Evolutionary conservation across 768 basidiomycete species (phyloP), one percentile per base, ranked within the genome.

Genomic region (Trametes coccinea): DNA sequence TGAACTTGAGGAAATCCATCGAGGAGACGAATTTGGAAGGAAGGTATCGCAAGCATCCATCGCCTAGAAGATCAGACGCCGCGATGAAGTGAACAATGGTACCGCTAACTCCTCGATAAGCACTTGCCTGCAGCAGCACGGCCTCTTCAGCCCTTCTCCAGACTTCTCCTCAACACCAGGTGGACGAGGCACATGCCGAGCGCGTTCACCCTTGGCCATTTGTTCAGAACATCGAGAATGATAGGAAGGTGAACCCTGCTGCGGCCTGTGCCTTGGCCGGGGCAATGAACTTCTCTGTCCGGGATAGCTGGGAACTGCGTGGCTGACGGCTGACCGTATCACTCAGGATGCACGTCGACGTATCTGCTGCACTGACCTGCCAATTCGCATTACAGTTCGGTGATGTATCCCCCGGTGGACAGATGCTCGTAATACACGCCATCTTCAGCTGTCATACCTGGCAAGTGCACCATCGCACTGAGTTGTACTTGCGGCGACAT

Each of bases 191-290:
- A 14, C 11, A 29, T 11, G 11, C 55, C 31, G 46, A n/a, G 22
- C 17, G 34, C n/a, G 45, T n/a, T 29, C 22, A 22, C 27, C 8
- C 44, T 22, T n/a, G 44, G 9, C n/a, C 53, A 33, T 16, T 11
- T 8, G 46, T 17, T 27, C 14, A n/a, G 56, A 49, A 57, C 34
- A 29, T 50, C 49, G 48, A 43, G 40, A 51, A 50, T 44, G 49
- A 29, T 13, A 46, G 29, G 56, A 50, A 51, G 41, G 30, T 41
- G 49, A 13, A 44, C n/a, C 57, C 11, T 22, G n/a, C 22, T 6
- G 30, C 49, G 41, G 57, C 7, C 16, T 9, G 57, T 52, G 29
- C 57, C 49, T 52, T 17, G 57, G 6, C 56, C 48, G 30, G 22
- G 2, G 7, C 16, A 34, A 14, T 39, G 48, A 41, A 31, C 48